Conservation (phyloP, 2,329 filamentous ascomycete species). For the Exophiala mesophila region DNA sequence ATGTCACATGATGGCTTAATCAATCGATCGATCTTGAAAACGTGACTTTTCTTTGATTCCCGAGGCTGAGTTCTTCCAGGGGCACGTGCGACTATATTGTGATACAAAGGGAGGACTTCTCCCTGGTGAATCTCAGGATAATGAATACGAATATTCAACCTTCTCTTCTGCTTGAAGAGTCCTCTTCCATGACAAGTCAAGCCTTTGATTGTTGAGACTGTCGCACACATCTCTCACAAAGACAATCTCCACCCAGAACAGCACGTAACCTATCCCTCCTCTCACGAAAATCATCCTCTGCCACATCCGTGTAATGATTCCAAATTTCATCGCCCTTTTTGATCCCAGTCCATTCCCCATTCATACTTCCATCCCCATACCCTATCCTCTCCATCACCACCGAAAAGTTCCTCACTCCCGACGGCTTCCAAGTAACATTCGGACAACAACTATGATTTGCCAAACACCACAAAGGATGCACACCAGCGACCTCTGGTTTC, state of each 20-base stretch:
- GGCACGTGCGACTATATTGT: too few relatives aligned
- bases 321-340: conserved; percentile 76
- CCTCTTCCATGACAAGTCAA: neutral
- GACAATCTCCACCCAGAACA: conserved; percentile 81
- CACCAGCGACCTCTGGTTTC: conserved; percentile 83
- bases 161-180: too few relatives aligned
- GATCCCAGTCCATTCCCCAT: conserved; percentile 57
- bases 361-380: conserved; percentile 6
- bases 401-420: conserved; percentile 34
- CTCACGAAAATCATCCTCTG: conserved; percentile 71
- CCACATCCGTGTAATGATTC: conserved; percentile 93
- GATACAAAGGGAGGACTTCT: too few relatives aligned
- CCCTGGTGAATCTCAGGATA: too few relatives aligned
- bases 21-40: too few relatives aligned
- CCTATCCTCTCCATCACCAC: conserved; percentile 17
- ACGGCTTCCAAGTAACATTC: conserved; percentile 83
- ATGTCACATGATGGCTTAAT: too few relatives aligned
- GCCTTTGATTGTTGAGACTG: too few relatives aligned
- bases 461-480: conserved; percentile 93
- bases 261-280: conserved; percentile 85
- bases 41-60: too few relatives aligned
- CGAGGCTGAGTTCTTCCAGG: too few relatives aligned
- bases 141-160: too few relatives aligned
- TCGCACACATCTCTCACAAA: conserved; percentile 74
- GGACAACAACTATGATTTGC: conserved; percentile 96